Conservation (phyloP, 306 rosid genomes). For the Fragaria nilgerrensis region DNA sequence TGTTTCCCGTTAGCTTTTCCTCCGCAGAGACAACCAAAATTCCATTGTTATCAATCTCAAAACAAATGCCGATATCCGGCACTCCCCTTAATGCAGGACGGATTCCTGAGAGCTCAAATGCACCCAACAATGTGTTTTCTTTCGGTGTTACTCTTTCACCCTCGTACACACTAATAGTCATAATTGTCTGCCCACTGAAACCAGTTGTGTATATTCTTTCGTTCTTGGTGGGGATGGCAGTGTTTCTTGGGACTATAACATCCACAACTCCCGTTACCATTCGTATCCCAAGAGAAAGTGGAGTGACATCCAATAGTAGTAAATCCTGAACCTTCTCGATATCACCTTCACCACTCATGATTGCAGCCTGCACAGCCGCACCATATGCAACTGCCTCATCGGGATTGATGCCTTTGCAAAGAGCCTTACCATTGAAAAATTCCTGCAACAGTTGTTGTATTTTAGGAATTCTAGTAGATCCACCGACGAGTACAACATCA, state of each 20-base stretch:
- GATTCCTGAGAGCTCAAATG: constrained; percentile 34
- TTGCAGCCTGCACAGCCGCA: constrained; percentile 43
- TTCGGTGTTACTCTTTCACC: constrained; percentile 27
- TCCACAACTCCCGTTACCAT: constrained; percentile 35
- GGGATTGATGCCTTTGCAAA: background rate
- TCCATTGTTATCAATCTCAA: constrained; percentile 37
- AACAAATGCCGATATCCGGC: constrained; percentile 28
- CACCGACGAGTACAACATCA: background rate
- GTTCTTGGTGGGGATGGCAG: constrained; percentile 35
- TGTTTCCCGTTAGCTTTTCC: constrained; percentile 34
- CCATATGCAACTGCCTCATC: constrained; percentile 15
- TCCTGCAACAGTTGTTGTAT: background rate
- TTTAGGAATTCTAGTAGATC: background rate
- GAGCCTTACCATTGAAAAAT: background rate
- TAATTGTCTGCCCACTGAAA: constrained; percentile 21
- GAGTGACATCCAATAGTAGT: constrained; percentile 34
- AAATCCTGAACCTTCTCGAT: constrained; percentile 28
- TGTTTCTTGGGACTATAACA: constrained; percentile 35
- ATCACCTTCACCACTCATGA: background rate
- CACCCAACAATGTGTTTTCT: constrained; percentile 33
- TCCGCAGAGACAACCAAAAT: constrained; percentile 36
- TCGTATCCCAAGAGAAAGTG: constrained; percentile 35
- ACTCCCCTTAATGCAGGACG: constrained; percentile 32
- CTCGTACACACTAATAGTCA: constrained; percentile 28
- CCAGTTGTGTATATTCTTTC: constrained; percentile 22